phyloP scores from a whole-genome alignment of 176 grass and related monocot genomes.

The Typha latifolia region DNA sequence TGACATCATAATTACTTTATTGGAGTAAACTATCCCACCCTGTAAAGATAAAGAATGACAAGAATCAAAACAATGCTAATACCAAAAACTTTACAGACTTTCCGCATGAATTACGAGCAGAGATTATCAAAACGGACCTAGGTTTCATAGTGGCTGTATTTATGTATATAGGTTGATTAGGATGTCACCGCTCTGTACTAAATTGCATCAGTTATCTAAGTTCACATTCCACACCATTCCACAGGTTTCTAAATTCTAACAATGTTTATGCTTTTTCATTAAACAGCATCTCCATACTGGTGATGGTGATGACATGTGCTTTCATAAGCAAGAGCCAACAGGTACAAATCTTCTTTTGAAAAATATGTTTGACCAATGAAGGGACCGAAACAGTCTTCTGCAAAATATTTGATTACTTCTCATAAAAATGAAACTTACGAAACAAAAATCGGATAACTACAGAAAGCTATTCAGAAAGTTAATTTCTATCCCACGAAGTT shows the following conservation, averaged over 20 bases:
- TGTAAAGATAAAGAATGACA: constrained; percentile 27
- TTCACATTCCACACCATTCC: neutral
- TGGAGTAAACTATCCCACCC: constrained; percentile 61
- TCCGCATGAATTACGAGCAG: no score
- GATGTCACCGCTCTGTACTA: neutral
- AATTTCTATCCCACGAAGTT: neutral
- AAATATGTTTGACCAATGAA: neutral
- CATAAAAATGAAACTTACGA: neutral
- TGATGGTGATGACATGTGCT: no score
- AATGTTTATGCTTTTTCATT: no score
- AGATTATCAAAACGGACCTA: no score
- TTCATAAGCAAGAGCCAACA: neutral
- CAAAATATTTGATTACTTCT: neutral
- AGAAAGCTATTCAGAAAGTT: neutral
- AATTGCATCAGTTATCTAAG: neutral
- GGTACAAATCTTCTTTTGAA: neutral
- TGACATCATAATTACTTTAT: constrained; percentile 51
- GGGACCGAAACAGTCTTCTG: neutral
- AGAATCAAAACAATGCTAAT: neutral
- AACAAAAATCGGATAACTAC: neutral
- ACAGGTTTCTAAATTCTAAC: neutral
- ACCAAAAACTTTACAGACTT: neutral
- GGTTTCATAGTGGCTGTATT: neutral
- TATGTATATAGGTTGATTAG: neutral
- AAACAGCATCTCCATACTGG: no score